These are phyloP conservation scores for Vaucheria bursata DNA, from an alignment of 352 stramenopile genomes.

Conservation along the genomic window DNA sequence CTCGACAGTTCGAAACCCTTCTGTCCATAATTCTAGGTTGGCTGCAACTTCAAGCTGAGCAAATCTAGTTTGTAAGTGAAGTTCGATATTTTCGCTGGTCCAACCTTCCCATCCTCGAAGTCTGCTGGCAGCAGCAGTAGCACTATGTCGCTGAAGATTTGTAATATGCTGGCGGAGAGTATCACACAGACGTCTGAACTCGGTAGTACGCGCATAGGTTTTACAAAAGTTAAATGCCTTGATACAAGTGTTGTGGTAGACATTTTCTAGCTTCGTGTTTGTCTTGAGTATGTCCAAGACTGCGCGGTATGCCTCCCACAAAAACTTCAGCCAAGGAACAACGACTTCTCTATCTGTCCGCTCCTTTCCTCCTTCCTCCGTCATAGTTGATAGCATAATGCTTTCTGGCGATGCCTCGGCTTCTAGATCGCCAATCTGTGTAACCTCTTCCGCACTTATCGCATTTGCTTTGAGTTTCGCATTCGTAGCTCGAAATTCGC, in stretches of 20 bases:
- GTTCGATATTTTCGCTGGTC: constrained; percentile 83
- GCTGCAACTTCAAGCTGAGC: constrained; percentile 88
- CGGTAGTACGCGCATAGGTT: constrained; percentile 62
- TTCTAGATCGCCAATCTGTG: constrained; percentile 77
- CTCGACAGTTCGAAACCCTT: constrained; percentile 95
- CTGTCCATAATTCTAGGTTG: constrained; percentile 86
- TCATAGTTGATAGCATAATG: constrained; percentile 92
- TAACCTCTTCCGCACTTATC: constrained; percentile 51
- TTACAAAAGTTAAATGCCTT: constrained; percentile 68
- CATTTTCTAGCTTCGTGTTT: constrained; percentile 82
- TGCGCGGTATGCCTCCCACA: constrained; percentile 95
- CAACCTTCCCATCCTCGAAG: constrained; percentile 92
- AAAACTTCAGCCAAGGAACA: constrained; percentile 79
- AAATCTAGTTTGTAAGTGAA: constrained; percentile 91
- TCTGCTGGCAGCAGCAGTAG: constrained; percentile 18
- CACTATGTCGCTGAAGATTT: constrained; percentile 79
- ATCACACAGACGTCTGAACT: constrained; percentile 91
- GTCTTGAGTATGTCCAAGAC: constrained; percentile 93
- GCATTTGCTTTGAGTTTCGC: constrained; percentile 58
- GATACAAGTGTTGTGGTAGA: constrained; percentile 67
- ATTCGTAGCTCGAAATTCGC: constrained; percentile 68
- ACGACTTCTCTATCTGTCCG: constrained; percentile 86
- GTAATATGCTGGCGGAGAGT: constrained; percentile 91
- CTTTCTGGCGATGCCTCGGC: constrained; percentile 83
- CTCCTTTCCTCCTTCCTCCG: constrained; percentile 82